phyloP scores from a whole-genome alignment of 441 rosid genomes.

The Brassica balearica region DNA sequence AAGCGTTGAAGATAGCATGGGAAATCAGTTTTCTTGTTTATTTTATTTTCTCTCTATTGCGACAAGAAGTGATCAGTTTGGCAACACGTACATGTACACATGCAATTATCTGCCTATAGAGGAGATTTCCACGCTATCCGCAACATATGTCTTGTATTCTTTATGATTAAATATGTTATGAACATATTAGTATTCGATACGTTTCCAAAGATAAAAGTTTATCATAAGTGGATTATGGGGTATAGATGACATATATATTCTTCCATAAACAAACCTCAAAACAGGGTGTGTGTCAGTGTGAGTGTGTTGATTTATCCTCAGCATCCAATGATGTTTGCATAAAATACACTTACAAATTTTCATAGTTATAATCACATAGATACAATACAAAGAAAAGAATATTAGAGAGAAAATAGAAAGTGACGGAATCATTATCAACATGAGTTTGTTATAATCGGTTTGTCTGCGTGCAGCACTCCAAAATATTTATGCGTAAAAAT shows the following conservation, averaged over 20 bases:
- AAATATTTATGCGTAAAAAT: too few relatives aligned
- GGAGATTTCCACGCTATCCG: constrained; percentile 34
- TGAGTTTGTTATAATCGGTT: background rate
- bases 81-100: constrained; percentile 46
- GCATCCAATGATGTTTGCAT: constrained; percentile 20
- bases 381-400: too few relatives aligned
- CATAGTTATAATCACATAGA: too few relatives aligned
- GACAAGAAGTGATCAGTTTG: constrained; percentile 43
- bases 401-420: too few relatives aligned
- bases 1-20: background rate
- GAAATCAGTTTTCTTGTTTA: background rate
- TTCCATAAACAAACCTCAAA: constrained; percentile 28
- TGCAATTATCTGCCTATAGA: constrained; percentile 40
- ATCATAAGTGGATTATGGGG: constrained; percentile 32
- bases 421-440: too few relatives aligned
- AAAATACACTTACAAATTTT: too few relatives aligned
- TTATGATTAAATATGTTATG: background rate
- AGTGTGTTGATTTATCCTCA: constrained; percentile 6
- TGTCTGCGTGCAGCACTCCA: background rate
- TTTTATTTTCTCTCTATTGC: background rate
- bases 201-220: constrained; percentile 26
- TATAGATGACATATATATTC: constrained; percentile 16
- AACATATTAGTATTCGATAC: constrained; percentile 3
- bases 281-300: background rate
- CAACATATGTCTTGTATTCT: constrained; percentile 6